A percentile compares a stretch with the other conserved stretches of the same genome.
Evolutionary conservation across 78 protist species (phyloP).

Genomic region (Polysphondylium violaceum): DNA sequence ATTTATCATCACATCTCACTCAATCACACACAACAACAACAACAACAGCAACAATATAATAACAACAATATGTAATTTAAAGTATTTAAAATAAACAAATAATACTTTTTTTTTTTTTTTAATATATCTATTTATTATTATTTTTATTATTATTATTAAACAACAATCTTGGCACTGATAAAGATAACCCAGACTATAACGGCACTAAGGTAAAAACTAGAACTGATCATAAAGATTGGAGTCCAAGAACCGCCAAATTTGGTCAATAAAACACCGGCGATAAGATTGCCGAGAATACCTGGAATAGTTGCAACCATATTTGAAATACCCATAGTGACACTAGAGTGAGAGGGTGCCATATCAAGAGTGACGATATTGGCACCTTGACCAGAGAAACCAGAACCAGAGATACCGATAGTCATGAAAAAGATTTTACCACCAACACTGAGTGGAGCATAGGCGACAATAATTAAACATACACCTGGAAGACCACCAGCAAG

Average conservation of each 20-base stretch:
- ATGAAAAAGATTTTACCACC: neutral
- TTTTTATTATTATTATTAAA: slow-evolving; percentile 17
- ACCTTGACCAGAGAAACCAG: slow-evolving; percentile 27
- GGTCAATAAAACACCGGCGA: slow-evolving; percentile 27
- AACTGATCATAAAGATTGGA: slow-evolving; percentile 23
- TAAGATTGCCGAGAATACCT: slow-evolving; percentile 29
- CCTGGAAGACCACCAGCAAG: slow-evolving; percentile 39
- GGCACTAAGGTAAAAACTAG: slow-evolving; percentile 14
- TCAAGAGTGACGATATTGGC: slow-evolving; percentile 27
- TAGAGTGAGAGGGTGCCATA: slow-evolving; percentile 22
- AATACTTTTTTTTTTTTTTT: no score
- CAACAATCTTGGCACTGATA: slow-evolving; percentile 15
- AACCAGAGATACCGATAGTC: slow-evolving; percentile 4
- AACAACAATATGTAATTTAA: no score
- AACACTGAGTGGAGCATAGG: neutral
- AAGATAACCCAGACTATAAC: slow-evolving; percentile 43
- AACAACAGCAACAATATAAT: no score
- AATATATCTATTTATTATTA: no score
- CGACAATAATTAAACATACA: slow-evolving; percentile 4
- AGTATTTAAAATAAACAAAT: no score
- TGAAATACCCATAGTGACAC: slow-evolving; percentile 52
- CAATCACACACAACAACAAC: no score
- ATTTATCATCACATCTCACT: no score
- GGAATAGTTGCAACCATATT: slow-evolving; percentile 55
- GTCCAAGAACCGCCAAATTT: slow-evolving; percentile 18